A percentile compares a stretch with the other conserved stretches of the same genome.
Conservation (phyloP, 192 early-diverging fungal genomes). For the Chytriomyces confervae region DNA sequence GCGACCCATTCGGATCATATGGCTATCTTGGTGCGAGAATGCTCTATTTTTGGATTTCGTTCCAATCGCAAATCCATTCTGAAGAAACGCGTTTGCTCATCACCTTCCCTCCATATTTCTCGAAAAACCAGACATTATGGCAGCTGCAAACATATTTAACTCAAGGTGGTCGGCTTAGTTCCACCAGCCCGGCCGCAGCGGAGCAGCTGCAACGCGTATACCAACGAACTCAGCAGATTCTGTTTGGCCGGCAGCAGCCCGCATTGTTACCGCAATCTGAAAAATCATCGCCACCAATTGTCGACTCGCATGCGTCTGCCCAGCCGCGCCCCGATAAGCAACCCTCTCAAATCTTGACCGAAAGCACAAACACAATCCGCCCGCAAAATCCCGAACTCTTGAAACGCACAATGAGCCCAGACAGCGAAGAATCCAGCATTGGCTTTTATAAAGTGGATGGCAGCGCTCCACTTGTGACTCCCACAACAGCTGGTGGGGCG, state of each 20-base stretch:
- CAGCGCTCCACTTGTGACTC: neutral
- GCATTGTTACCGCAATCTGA: neutral
- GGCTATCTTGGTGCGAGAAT: conserved; percentile 73
- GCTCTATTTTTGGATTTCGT: neutral
- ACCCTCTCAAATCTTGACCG: conserved; percentile 6
- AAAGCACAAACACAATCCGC: neutral
- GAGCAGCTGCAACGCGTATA: conserved; percentile 80
- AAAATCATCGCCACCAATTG: neutral
- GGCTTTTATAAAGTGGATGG: conserved; percentile 30
- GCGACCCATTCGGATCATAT: conserved; percentile 84
- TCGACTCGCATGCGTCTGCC: neutral
- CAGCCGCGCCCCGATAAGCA: neutral
- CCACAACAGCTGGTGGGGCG: neutral
- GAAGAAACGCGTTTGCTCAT: neutral
- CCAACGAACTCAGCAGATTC: conserved; percentile 84
- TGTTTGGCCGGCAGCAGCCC: conserved; percentile 60
- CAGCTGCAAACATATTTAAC: conserved; percentile 88
- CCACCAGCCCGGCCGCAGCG: conserved; percentile 76
- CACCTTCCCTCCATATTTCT: neutral
- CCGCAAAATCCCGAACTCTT: neutral
- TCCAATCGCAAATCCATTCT: no score
- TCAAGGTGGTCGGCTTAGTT: conserved; percentile 66
- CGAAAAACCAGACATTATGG: conserved; percentile 78
- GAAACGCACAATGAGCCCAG: conserved; percentile 27
- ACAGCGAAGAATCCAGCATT: conserved; percentile 27